Percentiles rank a stretch among this genome's conserved stretches.
These are phyloP conservation scores for Ceratocystis cubensis DNA, from an alignment of 2,329 filamentous ascomycete genomes.

Conservation along the genomic window DNA sequence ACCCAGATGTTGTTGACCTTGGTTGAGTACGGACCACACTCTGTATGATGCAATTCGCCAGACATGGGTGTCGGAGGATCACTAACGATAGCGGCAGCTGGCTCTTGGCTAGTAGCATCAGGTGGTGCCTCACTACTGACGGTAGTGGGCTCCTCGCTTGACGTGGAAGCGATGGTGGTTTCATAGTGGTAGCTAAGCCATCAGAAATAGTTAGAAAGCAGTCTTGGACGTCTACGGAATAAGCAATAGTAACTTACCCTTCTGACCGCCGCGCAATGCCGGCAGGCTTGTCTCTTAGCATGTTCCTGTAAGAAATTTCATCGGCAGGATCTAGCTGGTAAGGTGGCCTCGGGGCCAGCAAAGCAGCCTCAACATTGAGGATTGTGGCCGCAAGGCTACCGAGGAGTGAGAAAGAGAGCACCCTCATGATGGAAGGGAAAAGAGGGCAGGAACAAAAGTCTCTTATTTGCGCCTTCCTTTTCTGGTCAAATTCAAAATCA, in stretches of 20 bases:
- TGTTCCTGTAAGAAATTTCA: neutral
- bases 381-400: neutral
- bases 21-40: slow-evolving; percentile 9
- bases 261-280: neutral
- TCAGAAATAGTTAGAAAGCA: neutral
- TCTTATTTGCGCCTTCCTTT: neutral
- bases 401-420: neutral
- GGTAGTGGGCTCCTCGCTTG: neutral
- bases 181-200: neutral
- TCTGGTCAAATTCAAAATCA: neutral
- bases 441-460: neutral
- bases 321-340: neutral
- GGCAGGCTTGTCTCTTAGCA: neutral
- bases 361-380: neutral
- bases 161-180: neutral
- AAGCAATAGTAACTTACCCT: neutral
- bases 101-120: neutral
- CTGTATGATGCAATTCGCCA: slow-evolving; percentile 14
- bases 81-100: neutral
- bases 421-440: neutral
- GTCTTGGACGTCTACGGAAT: neutral
- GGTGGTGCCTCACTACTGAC: neutral
- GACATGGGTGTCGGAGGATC: neutral
- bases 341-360: neutral
- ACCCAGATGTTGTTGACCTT: slow-evolving; percentile 22